Evolutionary conservation across 768 basidiomycete species (phyloP).

Genomic region (Mycena indigotica): DNA sequence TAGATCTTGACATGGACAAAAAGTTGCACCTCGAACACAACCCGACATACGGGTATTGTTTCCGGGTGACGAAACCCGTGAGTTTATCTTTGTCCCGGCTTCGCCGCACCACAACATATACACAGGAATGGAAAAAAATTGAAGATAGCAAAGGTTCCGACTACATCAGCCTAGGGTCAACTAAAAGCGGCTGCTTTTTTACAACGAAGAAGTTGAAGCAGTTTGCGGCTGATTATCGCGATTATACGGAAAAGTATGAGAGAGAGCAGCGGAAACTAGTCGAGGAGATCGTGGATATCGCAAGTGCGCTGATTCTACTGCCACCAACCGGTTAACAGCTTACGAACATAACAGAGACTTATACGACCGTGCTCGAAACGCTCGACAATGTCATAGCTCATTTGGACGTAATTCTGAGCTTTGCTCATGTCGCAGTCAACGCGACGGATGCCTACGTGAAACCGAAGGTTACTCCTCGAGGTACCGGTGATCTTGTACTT

Average conservation of each 20-base stretch:
- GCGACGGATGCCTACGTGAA: constrained; percentile 89
- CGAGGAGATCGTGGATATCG: constrained; percentile 90
- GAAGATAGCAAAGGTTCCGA: constrained; percentile 81
- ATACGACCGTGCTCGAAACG: constrained; percentile 83
- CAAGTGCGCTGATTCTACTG: constrained; percentile 54
- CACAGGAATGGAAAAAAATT: neutral
- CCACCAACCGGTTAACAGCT: neutral
- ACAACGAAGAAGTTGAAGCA: constrained; percentile 75
- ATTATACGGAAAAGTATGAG: constrained; percentile 68
- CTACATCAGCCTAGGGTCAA: constrained; percentile 83
- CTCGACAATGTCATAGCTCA: constrained; percentile 85
- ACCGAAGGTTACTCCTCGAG: constrained; percentile 77
- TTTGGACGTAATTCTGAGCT: constrained; percentile 89
- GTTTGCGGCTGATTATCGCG: constrained; percentile 71
- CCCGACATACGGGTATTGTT: constrained; percentile 86
- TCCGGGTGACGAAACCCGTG: constrained; percentile 90
- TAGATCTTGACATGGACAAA: constrained; percentile 86
- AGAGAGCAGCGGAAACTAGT: constrained; percentile 81
- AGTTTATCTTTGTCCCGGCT: constrained; percentile 27
- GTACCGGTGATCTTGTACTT: constrained; percentile 77
- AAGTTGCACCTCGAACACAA: constrained; percentile 96
- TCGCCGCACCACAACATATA: too few relatives aligned
- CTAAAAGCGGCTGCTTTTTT: constrained; percentile 88
- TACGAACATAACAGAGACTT: constrained; percentile 66
- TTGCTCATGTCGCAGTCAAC: constrained; percentile 88